Evolutionary conservation across 2,329 filamentous ascomycete species (phyloP).

Genomic region (Blastomyces percursus): DNA sequence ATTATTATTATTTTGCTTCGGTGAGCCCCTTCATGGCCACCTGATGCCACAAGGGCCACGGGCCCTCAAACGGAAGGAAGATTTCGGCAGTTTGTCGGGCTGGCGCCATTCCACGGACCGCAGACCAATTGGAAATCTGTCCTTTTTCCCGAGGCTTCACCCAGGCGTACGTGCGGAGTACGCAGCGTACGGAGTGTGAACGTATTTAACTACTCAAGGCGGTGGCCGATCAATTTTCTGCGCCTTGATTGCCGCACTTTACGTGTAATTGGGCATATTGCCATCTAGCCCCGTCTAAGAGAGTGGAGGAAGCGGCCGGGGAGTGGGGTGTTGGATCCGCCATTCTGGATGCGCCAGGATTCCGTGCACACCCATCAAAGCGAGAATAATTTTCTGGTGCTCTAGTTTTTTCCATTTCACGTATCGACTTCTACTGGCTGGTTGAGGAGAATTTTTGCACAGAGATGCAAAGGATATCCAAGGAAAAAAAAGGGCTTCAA

Average conservation of each 20-base stretch:
- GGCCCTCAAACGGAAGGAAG: background rate
- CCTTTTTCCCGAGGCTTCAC: background rate
- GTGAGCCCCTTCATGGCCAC: too few species aligned
- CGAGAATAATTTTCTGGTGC: background rate
- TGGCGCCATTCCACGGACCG: background rate
- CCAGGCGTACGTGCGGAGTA: too few species aligned
- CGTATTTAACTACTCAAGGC: too few species aligned
- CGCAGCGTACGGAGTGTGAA: too few species aligned
- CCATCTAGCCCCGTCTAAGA: too few species aligned
- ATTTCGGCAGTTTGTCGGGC: background rate
- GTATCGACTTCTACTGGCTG: background rate
- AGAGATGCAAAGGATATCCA: background rate
- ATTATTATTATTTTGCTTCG: too few species aligned
- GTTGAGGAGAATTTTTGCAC: background rate
- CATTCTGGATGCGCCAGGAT: background rate
- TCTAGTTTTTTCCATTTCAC: too few species aligned
- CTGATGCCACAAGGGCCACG: too few species aligned
- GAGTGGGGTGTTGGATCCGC: background rate
- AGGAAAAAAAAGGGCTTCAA: too few species aligned
- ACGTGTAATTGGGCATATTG: background rate
- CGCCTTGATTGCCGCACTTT: background rate
- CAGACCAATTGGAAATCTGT: background rate
- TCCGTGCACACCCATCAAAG: background rate
- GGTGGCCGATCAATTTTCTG: background rate
- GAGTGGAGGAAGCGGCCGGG: background rate